Percentiles rank a stretch among this genome's conserved stretches.
phyloP scores from a whole-genome alignment of 352 stramenopile species.

The Phytophthora parvispora region DNA sequence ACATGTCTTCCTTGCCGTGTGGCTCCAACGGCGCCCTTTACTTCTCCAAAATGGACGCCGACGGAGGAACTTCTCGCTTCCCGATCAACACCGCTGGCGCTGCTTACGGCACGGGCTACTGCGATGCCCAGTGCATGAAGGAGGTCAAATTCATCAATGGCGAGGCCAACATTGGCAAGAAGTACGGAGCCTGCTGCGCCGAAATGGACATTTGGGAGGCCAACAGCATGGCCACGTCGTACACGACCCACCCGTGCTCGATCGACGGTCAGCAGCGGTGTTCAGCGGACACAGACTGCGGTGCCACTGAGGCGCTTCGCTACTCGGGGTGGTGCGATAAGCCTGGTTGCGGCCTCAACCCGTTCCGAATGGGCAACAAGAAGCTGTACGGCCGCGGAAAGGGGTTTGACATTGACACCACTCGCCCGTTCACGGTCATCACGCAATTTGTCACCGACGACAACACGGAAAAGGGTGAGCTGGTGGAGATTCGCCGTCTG shows the following conservation, averaged over 20 bases:
- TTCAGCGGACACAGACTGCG: not conserved
- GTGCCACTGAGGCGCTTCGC: not conserved
- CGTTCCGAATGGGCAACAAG: not conserved
- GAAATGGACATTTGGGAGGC: constrained; percentile 2
- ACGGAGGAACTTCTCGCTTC: not conserved
- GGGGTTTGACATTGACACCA: not conserved
- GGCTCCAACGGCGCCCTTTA: not conserved
- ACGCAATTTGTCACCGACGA: not conserved
- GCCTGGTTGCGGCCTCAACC: not conserved
- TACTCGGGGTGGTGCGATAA: not conserved
- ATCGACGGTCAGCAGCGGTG: not conserved
- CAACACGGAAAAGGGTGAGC: not conserved
- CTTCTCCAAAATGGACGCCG: not conserved
- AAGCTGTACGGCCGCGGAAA: not conserved
- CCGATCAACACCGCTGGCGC: not conserved
- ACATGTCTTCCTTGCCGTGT: not conserved
- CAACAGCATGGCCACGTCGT: not conserved
- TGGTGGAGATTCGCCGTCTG: not conserved
- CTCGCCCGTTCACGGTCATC: not conserved
- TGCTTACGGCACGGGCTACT: not conserved
- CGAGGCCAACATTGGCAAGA: not conserved
- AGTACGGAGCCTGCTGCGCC: not conserved
- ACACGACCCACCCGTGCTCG: not conserved
- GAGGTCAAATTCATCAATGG: constrained; percentile 1
- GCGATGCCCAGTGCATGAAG: not conserved